Evolutionary conservation across 2,329 filamentous ascomycete species (phyloP).

Genomic region (Monosporascus sp.): DNA sequence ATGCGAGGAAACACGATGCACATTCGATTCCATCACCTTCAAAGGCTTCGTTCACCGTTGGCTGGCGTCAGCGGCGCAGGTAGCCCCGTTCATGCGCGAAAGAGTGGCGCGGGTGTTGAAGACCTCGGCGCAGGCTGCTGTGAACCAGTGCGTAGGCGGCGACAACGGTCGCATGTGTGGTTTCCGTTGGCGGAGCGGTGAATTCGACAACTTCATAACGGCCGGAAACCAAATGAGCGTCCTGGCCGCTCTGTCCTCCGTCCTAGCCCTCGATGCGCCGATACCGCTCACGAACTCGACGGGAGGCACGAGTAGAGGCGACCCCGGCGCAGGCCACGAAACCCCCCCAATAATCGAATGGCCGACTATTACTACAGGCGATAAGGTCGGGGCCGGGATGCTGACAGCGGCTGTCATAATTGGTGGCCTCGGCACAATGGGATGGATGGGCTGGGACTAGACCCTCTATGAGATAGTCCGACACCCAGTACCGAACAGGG

Average conservation of each 20-base stretch:
- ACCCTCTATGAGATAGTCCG: too few species aligned
- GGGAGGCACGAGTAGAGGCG: constrained; percentile 33
- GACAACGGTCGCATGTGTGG: constrained; percentile 40
- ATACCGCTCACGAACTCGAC: constrained; percentile 31
- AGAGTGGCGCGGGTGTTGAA: constrained; percentile 31
- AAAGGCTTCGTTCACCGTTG: constrained; percentile 55
- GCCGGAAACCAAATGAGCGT: constrained; percentile 47
- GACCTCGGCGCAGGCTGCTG: constrained; percentile 34
- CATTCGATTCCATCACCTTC: constrained; percentile 51
- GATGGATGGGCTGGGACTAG: not conserved
- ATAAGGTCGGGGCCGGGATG: constrained; percentile 22
- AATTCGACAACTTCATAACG: constrained; percentile 40
- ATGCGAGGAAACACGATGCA: constrained; percentile 48
- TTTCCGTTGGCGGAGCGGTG: constrained; percentile 40
- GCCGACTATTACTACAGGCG: constrained; percentile 16
- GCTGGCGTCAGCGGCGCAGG: constrained; percentile 33
- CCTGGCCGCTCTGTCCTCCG: constrained; percentile 39
- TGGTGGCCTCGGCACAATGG: not conserved
- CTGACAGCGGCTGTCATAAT: constrained; percentile 16
- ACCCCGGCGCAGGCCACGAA: constrained; percentile 18
- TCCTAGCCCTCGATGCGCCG: constrained; percentile 29
- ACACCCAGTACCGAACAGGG: too few species aligned
- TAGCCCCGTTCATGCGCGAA: constrained; percentile 31
- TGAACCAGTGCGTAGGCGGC: constrained; percentile 28
- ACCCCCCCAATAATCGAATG: constrained; percentile 2